Conservation (phyloP, 805 yeast genomes). For the Wickerhamomyces alni region DNA sequence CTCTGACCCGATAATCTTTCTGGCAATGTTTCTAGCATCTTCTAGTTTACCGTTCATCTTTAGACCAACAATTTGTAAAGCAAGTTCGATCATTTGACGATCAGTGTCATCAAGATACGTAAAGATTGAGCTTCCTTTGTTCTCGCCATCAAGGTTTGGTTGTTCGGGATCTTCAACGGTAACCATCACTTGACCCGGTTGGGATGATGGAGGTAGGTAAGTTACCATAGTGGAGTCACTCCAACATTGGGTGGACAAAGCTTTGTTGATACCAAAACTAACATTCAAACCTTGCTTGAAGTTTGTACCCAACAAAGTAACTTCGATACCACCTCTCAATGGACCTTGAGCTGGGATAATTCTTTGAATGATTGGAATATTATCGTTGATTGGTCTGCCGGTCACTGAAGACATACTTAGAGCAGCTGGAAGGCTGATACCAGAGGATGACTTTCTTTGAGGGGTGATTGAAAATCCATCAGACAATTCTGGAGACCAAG, state of each 20-base stretch:
- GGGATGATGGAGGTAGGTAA: constrained; percentile 84
- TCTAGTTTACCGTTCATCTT: constrained; percentile 95
- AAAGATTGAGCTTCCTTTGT: constrained; percentile 41
- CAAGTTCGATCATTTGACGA: constrained; percentile 88
- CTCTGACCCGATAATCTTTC: constrained; percentile 72
- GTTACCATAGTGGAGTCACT: constrained; percentile 91
- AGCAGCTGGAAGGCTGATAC: constrained; percentile 2
- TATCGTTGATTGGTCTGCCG: constrained; percentile 2
- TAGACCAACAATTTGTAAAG: constrained; percentile 92
- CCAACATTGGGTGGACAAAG: constrained; percentile 92
- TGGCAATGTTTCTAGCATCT: constrained; percentile 91
- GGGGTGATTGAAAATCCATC: constrained; percentile 33
- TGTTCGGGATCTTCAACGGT: constrained; percentile 57
- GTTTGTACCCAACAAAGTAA: constrained; percentile 81
- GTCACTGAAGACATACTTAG: background rate
- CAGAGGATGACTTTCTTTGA: constrained; percentile 25
- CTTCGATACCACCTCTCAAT: constrained; percentile 92
- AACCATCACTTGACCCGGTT: constrained; percentile 88
- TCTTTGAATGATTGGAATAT: constrained; percentile 49
- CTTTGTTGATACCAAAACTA: constrained; percentile 77
- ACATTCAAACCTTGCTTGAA: constrained; percentile 80
- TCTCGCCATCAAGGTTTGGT: constrained; percentile 4
- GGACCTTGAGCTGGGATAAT: constrained; percentile 96
- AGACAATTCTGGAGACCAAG: constrained; percentile 27
- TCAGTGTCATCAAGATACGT: constrained; percentile 95